Evolutionary conservation across 306 rosid genomes (phyloP).

Genomic region (Fragaria nilgerrensis): DNA sequence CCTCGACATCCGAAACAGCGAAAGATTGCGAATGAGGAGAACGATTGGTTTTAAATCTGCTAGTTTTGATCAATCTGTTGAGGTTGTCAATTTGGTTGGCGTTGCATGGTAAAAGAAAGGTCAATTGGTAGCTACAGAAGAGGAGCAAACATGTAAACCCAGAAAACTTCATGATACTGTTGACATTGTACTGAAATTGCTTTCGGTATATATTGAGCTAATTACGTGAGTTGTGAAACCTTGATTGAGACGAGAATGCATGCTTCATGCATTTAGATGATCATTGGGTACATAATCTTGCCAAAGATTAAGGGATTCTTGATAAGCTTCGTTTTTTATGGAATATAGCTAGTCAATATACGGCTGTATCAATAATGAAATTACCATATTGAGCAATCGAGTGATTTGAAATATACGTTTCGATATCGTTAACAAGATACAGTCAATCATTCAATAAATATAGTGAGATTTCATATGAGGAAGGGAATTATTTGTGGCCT

Average conservation of each 20-base stretch:
- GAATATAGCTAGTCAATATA: background rate
- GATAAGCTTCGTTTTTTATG: background rate
- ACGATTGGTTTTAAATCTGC: constrained; percentile 22
- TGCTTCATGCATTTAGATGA: background rate
- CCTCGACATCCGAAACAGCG: constrained; percentile 13
- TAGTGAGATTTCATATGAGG: no score
- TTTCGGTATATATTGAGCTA: background rate
- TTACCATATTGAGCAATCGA: background rate
- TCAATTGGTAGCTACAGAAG: constrained; percentile 22
- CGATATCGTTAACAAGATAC: background rate
- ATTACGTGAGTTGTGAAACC: background rate
- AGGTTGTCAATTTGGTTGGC: constrained; percentile 41
- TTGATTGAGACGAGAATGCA: background rate
- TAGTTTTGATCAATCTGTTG: constrained; percentile 29
- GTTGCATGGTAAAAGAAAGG: constrained; percentile 5
- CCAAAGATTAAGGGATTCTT: background rate
- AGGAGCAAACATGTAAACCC: background rate
- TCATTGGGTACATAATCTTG: background rate
- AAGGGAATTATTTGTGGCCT: no score
- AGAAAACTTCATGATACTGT: background rate
- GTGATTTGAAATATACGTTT: no score
- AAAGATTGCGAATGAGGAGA: background rate
- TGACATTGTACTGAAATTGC: background rate
- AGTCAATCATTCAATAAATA: no score
- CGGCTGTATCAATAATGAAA: background rate